Evolutionary conservation across 345 rosid species (phyloP).

Genomic region (Mercurialis annua): DNA sequence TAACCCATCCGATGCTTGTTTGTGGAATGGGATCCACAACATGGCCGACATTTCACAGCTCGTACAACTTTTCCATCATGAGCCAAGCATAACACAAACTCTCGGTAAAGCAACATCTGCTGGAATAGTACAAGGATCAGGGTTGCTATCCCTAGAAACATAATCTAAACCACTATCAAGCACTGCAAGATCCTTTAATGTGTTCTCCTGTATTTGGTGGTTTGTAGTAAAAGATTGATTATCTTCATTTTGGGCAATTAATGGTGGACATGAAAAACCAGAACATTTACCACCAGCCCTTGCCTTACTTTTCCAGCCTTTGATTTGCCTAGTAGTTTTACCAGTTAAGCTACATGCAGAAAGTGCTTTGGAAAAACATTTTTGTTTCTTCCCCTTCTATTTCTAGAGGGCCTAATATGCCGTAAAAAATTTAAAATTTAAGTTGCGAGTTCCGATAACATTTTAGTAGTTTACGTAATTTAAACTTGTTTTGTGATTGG

Average conservation of each 20-base stretch:
- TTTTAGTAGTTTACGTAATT: too few species aligned
- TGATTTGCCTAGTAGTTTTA: constrained; percentile 27
- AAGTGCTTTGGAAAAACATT: constrained; percentile 17
- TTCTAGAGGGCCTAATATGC: constrained; percentile 27
- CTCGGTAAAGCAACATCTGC: constrained; percentile 62
- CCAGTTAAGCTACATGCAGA: constrained; percentile 29
- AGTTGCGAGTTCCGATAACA: too few species aligned
- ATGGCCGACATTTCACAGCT: constrained; percentile 90
- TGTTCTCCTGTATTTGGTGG: constrained; percentile 26
- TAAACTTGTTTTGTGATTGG: too few species aligned
- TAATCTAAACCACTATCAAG: constrained; percentile 20
- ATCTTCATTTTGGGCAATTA: constrained; percentile 24
- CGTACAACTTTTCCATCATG: constrained; percentile 90
- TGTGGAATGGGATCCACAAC: constrained; percentile 32
- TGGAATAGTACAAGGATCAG: constrained; percentile 31
- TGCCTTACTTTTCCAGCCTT: constrained; percentile 30
- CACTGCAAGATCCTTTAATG: constrained; percentile 24
- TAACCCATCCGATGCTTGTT: constrained; percentile 72
- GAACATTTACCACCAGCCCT: constrained; percentile 17
- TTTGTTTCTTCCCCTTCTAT: constrained; percentile 20
- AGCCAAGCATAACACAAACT: constrained; percentile 71
- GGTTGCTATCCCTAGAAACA: constrained; percentile 17
- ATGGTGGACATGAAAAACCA: constrained; percentile 14
- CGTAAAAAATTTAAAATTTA: too few species aligned
- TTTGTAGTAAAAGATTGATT: constrained; percentile 25